Percentiles rank a stretch among this genome's conserved stretches.
Conservation (phyloP, 2,329 filamentous ascomycete genomes). For the Sporothrix luriei region DNA sequence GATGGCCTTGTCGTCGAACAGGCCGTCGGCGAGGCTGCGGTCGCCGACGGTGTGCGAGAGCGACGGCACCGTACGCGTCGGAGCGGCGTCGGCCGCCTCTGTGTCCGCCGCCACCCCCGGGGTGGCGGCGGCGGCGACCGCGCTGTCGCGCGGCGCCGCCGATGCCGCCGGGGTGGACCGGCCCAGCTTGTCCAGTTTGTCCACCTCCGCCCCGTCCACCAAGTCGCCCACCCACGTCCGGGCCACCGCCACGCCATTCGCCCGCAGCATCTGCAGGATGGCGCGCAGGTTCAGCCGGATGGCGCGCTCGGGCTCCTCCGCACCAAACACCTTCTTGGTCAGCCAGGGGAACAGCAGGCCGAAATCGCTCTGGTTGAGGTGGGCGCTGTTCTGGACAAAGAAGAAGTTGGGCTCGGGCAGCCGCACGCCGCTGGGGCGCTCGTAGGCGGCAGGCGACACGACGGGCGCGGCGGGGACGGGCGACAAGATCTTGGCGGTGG, state of each 20-base stretch:
- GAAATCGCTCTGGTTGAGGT: constrained; percentile 82
- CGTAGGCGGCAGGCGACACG: constrained; percentile 49
- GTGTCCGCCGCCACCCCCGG: background rate
- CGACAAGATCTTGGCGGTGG: constrained; percentile 67
- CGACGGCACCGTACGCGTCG: background rate
- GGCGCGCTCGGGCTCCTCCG: constrained; percentile 60
- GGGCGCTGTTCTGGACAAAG: constrained; percentile 72
- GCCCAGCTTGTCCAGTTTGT: constrained; percentile 47
- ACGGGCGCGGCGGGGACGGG: constrained; percentile 52
- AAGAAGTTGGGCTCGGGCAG: constrained; percentile 67
- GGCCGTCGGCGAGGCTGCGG: constrained; percentile 41
- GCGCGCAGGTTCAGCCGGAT: constrained; percentile 63
- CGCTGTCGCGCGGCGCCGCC: constrained; percentile 17
- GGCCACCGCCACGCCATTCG: constrained; percentile 53
- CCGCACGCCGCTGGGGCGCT: constrained; percentile 48
- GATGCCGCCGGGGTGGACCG: background rate
- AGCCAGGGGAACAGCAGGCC: constrained; percentile 78
- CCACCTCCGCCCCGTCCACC: constrained; percentile 49
- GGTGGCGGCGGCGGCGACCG: background rate
- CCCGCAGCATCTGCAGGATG: constrained; percentile 58
- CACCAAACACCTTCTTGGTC: constrained; percentile 60
- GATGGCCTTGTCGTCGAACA: constrained; percentile 55
- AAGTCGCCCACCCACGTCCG: constrained; percentile 55
- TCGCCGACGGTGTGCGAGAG: constrained; percentile 35
- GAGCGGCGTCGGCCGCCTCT: background rate